Evolutionary conservation across 2,329 filamentous ascomycete species (phyloP).

Genomic region (Ophiostoma sp.): DNA sequence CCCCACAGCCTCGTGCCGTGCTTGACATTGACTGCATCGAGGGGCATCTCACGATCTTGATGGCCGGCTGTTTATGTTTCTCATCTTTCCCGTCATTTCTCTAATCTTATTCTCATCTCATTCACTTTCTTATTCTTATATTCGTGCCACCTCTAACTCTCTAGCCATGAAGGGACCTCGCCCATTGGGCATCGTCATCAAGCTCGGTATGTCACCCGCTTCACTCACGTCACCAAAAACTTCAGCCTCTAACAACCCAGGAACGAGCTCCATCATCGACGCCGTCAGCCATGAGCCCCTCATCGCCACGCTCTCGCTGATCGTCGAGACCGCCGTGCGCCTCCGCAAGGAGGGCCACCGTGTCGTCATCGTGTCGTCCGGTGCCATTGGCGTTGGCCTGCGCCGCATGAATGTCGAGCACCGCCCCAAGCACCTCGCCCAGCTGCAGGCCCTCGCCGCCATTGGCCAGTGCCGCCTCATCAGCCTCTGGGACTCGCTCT

Average conservation of each 20-base stretch:
- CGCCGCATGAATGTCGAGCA: conserved; percentile 83
- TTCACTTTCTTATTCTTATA: background rate
- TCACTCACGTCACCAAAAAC: background rate
- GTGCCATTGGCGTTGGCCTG: conserved; percentile 90
- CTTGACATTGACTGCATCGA: background rate
- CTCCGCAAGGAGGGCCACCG: conserved; percentile 85
- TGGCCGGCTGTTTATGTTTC: too few species aligned
- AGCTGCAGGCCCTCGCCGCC: conserved; percentile 87
- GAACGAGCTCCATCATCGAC: conserved; percentile 97
- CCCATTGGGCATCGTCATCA: conserved; percentile 74
- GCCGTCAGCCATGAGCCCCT: conserved; percentile 92
- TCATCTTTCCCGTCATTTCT: background rate
- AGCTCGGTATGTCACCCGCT: conserved; percentile 64
- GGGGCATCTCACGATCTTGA: background rate
- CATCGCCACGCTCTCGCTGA: conserved; percentile 81
- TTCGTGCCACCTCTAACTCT: conserved; percentile 14
- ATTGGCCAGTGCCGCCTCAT: conserved; percentile 95
- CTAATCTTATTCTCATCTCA: background rate
- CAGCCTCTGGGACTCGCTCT: conserved; percentile 90
- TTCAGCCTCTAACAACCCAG: conserved; percentile 43
- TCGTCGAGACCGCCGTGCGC: conserved; percentile 88
- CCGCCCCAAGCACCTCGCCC: conserved; percentile 82
- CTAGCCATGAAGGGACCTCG: conserved; percentile 60
- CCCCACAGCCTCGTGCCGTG: background rate
- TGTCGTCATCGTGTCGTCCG: conserved; percentile 94